Conservation (phyloP, 2,329 filamentous ascomycete genomes). For the Didymella arachidicola region DNA sequence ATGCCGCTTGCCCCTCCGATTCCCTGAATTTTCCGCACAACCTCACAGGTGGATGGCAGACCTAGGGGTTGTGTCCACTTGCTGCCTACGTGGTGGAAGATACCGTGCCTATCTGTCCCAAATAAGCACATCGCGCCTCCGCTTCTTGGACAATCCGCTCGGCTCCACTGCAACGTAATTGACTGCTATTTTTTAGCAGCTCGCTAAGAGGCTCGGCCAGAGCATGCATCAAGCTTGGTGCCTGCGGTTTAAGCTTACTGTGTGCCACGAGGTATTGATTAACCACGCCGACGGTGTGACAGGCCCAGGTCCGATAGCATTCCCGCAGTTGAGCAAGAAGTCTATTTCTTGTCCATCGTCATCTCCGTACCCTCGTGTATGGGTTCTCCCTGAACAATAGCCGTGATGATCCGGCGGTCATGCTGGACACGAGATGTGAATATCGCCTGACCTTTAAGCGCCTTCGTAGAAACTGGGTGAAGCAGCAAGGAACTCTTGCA, state of each 20-base stretch:
- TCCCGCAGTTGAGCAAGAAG: constrained; percentile 3
- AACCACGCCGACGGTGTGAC: constrained; percentile 26
- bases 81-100: constrained; percentile 30
- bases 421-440: constrained; percentile 12
- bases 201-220: constrained; percentile 33
- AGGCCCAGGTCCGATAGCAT: constrained; percentile 5
- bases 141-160: constrained; percentile 40
- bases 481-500: constrained; percentile 5
- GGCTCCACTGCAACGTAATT: constrained; percentile 46
- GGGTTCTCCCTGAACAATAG: neutral
- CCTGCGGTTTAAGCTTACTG: constrained; percentile 47
- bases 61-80: constrained; percentile 4
- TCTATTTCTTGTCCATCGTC: constrained; percentile 9
- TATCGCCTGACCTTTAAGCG: constrained; percentile 14
- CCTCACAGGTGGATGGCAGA: constrained; percentile 12
- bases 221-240: constrained; percentile 42
- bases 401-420: constrained; percentile 14
- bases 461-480: constrained; percentile 16
- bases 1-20: constrained; percentile 4
- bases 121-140: constrained; percentile 26
- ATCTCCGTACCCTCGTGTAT: neutral
- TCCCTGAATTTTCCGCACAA: constrained; percentile 8
- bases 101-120: constrained; percentile 21
- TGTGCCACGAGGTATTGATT: constrained; percentile 38
- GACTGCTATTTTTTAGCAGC: constrained; percentile 31